These are phyloP conservation scores for Cucurbita pepo DNA, from an alignment of 306 rosid genomes.

Conservation along the genomic window DNA sequence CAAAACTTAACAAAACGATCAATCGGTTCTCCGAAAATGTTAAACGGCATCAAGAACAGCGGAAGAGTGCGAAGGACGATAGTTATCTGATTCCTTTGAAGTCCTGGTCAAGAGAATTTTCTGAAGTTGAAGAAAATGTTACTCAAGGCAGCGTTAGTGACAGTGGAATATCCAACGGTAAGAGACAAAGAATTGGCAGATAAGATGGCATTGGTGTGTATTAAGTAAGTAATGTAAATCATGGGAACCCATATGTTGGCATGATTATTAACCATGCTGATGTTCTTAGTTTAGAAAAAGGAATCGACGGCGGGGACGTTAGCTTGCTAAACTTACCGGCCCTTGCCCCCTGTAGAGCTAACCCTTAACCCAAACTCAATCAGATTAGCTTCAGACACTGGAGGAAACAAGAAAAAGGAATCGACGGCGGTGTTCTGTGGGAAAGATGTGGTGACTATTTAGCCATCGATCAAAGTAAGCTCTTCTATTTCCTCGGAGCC, in stretches of 20 bases:
- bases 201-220: slow-evolving; percentile 9
- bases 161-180: slow-evolving; percentile 44
- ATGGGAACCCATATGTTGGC: not conserved
- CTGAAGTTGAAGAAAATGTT: slow-evolving; percentile 41
- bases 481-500: not conserved
- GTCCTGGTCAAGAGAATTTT: slow-evolving; percentile 54
- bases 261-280: slow-evolving; percentile 5
- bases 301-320: not conserved
- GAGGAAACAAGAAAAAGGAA: not conserved
- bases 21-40: slow-evolving; percentile 89
- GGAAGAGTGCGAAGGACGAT: slow-evolving; percentile 67
- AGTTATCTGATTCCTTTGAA: slow-evolving; percentile 52
- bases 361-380: not conserved
- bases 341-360: not conserved
- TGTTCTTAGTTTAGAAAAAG: not conserved
- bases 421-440: not conserved
- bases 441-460: not conserved
- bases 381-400: not conserved
- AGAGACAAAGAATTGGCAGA: slow-evolving; percentile 34
- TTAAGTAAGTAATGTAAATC: not conserved
- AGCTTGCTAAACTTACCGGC: not conserved
- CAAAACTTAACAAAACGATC: slow-evolving; percentile 64
- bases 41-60: slow-evolving; percentile 65
- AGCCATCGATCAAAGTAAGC: not conserved
- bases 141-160: slow-evolving; percentile 82